These are phyloP conservation scores for Oropetium thomaeum DNA, from an alignment of 176 grass and related monocot genomes.

Conservation along the genomic window DNA sequence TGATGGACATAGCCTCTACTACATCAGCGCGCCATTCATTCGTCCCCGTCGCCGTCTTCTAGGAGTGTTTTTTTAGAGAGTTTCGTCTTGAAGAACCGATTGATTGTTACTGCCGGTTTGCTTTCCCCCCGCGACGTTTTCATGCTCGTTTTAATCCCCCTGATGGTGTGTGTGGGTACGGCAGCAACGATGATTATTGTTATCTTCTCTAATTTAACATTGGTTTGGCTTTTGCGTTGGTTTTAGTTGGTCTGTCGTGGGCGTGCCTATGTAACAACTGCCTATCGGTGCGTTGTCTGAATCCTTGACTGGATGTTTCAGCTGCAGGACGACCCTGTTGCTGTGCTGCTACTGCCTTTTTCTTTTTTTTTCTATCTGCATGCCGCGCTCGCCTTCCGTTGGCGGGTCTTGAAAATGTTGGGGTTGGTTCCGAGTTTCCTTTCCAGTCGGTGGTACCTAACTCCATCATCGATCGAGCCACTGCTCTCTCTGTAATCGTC, in stretches of 20 bases:
- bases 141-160: constrained; percentile 36
- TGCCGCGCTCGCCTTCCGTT: constrained; percentile 12
- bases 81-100: constrained; percentile 41
- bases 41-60: constrained; percentile 31
- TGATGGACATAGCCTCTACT: constrained; percentile 54
- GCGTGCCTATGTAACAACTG: constrained; percentile 64
- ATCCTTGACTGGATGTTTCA: constrained; percentile 49
- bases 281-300: constrained; percentile 45
- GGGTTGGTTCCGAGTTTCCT: constrained; percentile 7
- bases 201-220: constrained; percentile 57
- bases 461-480: neutral
- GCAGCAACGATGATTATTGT: constrained; percentile 39
- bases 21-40: constrained; percentile 31
- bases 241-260: constrained; percentile 40
- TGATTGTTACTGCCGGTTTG: constrained; percentile 60
- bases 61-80: constrained; percentile 51
- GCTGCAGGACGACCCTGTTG: neutral
- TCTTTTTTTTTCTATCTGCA: neutral
- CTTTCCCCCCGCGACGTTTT: constrained; percentile 32
- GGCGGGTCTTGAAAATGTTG: constrained; percentile 10
- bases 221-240: constrained; percentile 33
- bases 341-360: neutral
- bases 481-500: neutral
- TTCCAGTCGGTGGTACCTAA: constrained; percentile 16
- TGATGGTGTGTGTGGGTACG: constrained; percentile 53